Evolutionary conservation across 441 rosid species (phyloP), one percentile per base, ranked within the genome.

Genomic region (Erodium chrysanthum): DNA sequence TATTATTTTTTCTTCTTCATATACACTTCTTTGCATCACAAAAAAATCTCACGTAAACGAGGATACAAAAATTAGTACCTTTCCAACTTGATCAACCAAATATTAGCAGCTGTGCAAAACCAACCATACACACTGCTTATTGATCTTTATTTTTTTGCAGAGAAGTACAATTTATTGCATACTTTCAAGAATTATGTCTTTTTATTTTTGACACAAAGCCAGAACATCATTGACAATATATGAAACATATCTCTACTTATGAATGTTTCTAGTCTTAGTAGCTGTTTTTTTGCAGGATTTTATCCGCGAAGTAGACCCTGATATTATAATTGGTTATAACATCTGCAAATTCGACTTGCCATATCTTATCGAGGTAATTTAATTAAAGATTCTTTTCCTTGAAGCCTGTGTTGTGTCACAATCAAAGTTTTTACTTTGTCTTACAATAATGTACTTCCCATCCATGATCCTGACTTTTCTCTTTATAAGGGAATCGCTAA

Each of bases 321-420:
- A 94, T 83, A 81, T 94, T 76, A 85, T 94, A 71, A 94, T 94
- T 81, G 99, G 99, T 66, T 94, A 91, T 71, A 94, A 94, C 78
- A 94, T 94, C 76, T 94, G 99, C 92, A 94, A 91, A 74, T 94
- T 94, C 73, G 99, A 94, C 80, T 78, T 94, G 83, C 99, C 99
- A 23, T 94, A 94, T 80, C 91, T 94, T 71, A 87, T 94, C 31
- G 96, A 94, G 97, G 98, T 94, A 84, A 74, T 68, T 68, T 73
- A 75, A 69, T 40, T 75, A 21, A 31, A 66, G 66, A 63, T 21
- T 33, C 40, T 44, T 44, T 12, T n/a, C 37, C 63, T 58, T 20
- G 64, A 12, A 54, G 10, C 60, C 54, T 60, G 54, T 14, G n/a
- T 9, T 23, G 12, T 56, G 29, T 62, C 50, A 66, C 52, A 72